Evolutionary conservation across 169 alveolate species (phyloP).

Genomic region (Plasmodium malariae): DNA sequence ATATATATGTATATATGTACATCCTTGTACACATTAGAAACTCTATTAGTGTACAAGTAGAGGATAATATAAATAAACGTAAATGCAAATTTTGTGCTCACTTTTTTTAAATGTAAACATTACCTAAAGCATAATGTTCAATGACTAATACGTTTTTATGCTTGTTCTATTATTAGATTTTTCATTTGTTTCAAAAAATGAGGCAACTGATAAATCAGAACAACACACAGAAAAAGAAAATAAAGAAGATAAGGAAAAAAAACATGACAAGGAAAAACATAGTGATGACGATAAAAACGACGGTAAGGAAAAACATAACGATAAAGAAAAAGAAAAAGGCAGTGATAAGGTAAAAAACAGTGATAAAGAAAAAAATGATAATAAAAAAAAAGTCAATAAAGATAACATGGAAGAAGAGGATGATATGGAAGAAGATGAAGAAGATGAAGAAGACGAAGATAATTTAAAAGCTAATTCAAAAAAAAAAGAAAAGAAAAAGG

Average conservation of each 20-base stretch:
- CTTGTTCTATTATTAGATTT: constrained; percentile 24
- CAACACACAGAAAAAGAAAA: constrained; percentile 16
- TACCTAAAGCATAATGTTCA: no score
- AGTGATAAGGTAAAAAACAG: not conserved
- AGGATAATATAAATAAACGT: no score
- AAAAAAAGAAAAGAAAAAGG: not conserved
- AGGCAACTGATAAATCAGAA: constrained; percentile 1
- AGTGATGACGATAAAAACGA: constrained; percentile 10
- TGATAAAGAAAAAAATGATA: constrained; percentile 2
- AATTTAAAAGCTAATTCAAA: not conserved
- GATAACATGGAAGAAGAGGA: not conserved
- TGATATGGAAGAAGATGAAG: constrained; percentile 14
- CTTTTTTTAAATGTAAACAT: no score
- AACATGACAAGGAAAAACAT: not conserved
- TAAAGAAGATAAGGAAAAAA: constrained; percentile 9
- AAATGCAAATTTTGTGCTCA: no score
- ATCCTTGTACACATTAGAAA: no score
- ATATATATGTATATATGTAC: no score
- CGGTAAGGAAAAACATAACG: not conserved
- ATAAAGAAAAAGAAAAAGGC: constrained; percentile 1
- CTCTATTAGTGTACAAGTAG: no score
- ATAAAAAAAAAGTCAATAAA: constrained; percentile 1
- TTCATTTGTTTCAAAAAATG: constrained; percentile 36
- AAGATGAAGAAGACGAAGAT: constrained; percentile 6
- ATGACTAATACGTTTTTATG: no score